A percentile compares a stretch with the other conserved stretches of the same genome.
phyloP scores from a whole-genome alignment of 2,329 filamentous ascomycete species.

The Simplicillium sp. region DNA sequence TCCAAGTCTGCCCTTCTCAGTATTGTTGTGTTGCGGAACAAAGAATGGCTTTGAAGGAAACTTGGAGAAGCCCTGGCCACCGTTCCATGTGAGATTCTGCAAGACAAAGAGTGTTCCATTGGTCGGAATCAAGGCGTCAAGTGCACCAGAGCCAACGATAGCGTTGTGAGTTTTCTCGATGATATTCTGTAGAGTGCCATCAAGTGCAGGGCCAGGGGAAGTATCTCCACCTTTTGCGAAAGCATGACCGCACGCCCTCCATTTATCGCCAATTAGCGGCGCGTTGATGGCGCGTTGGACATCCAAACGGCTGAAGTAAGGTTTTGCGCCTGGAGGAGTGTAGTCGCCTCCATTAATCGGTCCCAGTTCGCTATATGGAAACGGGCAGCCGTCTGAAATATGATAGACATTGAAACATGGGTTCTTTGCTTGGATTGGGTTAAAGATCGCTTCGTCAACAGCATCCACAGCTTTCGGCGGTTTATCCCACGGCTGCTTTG shows the following conservation, averaged over 20 bases:
- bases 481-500: slow-evolving; percentile 40
- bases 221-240: too few relatives aligned
- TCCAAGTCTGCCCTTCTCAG: slow-evolving; percentile 23
- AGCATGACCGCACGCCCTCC: slow-evolving; percentile 20
- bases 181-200: slow-evolving; percentile 53
- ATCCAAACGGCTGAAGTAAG: slow-evolving; percentile 63
- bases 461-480: slow-evolving; percentile 44
- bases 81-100: slow-evolving; percentile 76
- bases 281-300: slow-evolving; percentile 62
- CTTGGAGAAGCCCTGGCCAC: slow-evolving; percentile 57
- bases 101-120: slow-evolving; percentile 64
- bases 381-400: slow-evolving; percentile 61
- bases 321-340: slow-evolving; percentile 46
- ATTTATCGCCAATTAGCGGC: slow-evolving; percentile 39
- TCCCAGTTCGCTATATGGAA: slow-evolving; percentile 57
- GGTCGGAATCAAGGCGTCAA: slow-evolving; percentile 58
- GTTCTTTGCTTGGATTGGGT: slow-evolving; percentile 45
- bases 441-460: slow-evolving; percentile 44
- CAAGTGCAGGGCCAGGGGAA: slow-evolving; percentile 11
- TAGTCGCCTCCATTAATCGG: slow-evolving; percentile 1
- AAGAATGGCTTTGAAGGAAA: slow-evolving; percentile 54
- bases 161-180: slow-evolving; percentile 66
- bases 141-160: slow-evolving; percentile 61
- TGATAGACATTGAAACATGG: slow-evolving; percentile 76
- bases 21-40: slow-evolving; percentile 37